Conservation (phyloP, 257 asterid species). For the Voacanga thouarsii region DNA sequence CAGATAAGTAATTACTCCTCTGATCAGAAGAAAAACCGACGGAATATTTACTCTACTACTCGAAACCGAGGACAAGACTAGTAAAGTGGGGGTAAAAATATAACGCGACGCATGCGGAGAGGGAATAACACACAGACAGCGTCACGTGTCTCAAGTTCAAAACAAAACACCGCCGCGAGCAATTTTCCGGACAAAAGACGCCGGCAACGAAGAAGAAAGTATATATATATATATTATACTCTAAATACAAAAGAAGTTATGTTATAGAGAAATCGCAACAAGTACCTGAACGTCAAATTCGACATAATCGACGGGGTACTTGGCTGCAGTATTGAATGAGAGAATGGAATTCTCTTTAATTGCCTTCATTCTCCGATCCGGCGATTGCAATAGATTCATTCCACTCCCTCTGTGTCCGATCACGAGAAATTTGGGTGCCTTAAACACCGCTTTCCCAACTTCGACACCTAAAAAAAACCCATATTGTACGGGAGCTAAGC, state of each 20-base stretch:
- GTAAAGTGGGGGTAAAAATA: too few species aligned
- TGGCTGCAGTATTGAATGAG: constrained; percentile 75
- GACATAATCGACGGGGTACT: constrained; percentile 67
- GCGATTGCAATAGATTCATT: constrained; percentile 79
- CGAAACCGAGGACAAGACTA: neutral
- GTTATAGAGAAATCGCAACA: neutral
- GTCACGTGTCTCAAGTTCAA: neutral
- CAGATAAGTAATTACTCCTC: too few species aligned
- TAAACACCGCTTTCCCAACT: constrained; percentile 42
- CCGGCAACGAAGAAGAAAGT: neutral
- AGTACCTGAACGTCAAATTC: constrained; percentile 98
- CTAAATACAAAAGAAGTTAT: neutral
- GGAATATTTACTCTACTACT: too few species aligned
- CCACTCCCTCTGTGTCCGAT: constrained; percentile 96
- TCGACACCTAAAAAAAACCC: constrained; percentile 33
- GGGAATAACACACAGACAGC: neutral
- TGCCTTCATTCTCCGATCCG: constrained; percentile 76
- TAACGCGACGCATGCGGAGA: constrained; percentile 2
- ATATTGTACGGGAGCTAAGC: neutral
- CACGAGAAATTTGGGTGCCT: constrained; percentile 63
- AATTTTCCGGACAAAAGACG: neutral
- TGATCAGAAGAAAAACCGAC: too few species aligned
- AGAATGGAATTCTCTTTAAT: constrained; percentile 79
- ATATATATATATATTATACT: neutral
- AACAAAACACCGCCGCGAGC: neutral